Evolutionary conservation across 2,329 filamentous ascomycete genomes (phyloP).

Genomic region (Ceratocystis colombiana): DNA sequence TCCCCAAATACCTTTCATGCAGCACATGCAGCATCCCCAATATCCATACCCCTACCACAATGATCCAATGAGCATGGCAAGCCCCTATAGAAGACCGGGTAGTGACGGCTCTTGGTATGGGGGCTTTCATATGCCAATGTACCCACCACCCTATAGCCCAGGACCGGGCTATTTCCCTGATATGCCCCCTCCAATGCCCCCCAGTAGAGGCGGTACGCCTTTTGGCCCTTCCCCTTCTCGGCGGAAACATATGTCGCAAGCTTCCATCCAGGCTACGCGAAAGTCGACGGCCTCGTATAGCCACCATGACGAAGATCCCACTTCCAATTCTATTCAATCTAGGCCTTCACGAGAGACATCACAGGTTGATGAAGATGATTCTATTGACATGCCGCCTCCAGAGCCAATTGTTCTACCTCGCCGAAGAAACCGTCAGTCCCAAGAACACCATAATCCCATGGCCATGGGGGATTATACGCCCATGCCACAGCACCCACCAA

Average conservation of each 20-base stretch:
- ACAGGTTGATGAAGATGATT: neutral
- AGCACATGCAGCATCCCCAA: conserved; percentile 12
- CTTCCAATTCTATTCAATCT: neutral
- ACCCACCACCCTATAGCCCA: neutral
- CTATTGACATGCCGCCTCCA: neutral
- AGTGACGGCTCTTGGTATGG: conserved; percentile 17
- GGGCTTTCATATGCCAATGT: conserved; percentile 9
- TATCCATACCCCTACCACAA: conserved; percentile 11
- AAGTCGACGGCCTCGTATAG: conserved; percentile 5
- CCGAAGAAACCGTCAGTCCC: neutral
- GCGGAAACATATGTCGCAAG: neutral
- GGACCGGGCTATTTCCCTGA: neutral
- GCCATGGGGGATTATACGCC: too few relatives aligned
- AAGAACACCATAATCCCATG: neutral
- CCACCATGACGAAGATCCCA: conserved; percentile 5
- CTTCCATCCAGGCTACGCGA: neutral
- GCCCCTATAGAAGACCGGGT: conserved; percentile 8
- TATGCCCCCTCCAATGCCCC: neutral
- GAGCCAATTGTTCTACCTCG: neutral
- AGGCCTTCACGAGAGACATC: neutral
- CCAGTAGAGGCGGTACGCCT: conserved; percentile 1
- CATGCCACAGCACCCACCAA: neutral
- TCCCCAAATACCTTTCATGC: conserved; percentile 15
- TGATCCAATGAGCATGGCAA: neutral
- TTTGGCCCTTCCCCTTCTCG: neutral